Conservation (phyloP, 1,284 basidiomycete genomes). For the Cryptococcus sp. region DNA sequence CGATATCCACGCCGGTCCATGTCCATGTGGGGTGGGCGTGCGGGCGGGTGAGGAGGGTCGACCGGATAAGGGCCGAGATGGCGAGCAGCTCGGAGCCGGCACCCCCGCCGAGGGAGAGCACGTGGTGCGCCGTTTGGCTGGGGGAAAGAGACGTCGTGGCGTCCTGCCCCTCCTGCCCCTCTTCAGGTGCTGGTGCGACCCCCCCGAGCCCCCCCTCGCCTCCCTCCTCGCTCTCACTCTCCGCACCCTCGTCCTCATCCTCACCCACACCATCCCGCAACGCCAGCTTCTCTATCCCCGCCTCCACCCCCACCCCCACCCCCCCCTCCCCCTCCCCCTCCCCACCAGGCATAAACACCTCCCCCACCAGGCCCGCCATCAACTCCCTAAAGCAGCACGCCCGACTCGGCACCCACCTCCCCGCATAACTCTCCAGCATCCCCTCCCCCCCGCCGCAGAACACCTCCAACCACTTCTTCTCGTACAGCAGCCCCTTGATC, state of each 20-base stretch:
- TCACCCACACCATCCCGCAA: slow-evolving; percentile 22
- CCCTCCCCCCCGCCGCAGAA: slow-evolving; percentile 31
- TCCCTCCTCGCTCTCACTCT: slow-evolving; percentile 7
- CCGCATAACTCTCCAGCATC: slow-evolving; percentile 48
- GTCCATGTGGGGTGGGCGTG: not conserved
- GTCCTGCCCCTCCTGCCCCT: no score
- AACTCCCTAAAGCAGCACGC: slow-evolving; percentile 49
- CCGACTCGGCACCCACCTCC: slow-evolving; percentile 51
- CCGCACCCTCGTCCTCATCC: slow-evolving; percentile 6
- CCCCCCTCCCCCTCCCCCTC: not conserved
- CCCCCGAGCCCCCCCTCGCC: slow-evolving; percentile 6
- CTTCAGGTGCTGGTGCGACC: not conserved
- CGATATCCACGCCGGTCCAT: slow-evolving; percentile 46
- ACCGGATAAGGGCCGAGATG: slow-evolving; percentile 35
- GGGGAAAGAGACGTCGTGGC: not conserved
- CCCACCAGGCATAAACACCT: slow-evolving; percentile 12
- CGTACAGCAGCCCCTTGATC: slow-evolving; percentile 45
- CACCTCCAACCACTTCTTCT: slow-evolving; percentile 47
- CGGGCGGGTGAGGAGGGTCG: slow-evolving; percentile 11
- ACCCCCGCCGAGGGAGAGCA: slow-evolving; percentile 50
- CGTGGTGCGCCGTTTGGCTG: slow-evolving; percentile 14
- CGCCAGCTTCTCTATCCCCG: slow-evolving; percentile 33
- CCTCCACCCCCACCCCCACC: not conserved
- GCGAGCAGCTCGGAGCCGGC: slow-evolving; percentile 51
- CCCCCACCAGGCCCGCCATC: slow-evolving; percentile 39